Conservation (phyloP, 2,329 filamentous ascomycete genomes). For the Fusarium nematophilum region DNA sequence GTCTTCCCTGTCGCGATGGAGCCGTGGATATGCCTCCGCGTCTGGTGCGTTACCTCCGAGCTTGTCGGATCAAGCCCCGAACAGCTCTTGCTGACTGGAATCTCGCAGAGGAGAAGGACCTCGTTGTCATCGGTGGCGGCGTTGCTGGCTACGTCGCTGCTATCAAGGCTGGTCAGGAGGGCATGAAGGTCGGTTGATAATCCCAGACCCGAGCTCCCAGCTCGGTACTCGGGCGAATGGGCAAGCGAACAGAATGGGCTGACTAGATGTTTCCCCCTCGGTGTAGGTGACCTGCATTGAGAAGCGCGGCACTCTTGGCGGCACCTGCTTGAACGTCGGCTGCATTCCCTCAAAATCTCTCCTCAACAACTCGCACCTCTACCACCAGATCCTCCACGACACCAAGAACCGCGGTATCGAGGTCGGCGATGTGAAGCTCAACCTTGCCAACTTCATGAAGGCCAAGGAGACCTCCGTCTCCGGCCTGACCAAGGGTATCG, state of each 20-base stretch:
- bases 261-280: slow-evolving; percentile 12
- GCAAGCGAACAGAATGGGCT: slow-evolving; percentile 22
- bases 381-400: slow-evolving; percentile 97
- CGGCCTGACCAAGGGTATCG: slow-evolving; percentile 94
- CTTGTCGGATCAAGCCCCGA: slow-evolving; percentile 22
- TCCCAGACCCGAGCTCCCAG: not conserved
- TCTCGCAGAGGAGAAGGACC: slow-evolving; percentile 85
- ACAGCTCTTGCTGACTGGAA: slow-evolving; percentile 32
- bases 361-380: slow-evolving; percentile 98
- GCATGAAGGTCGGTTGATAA: slow-evolving; percentile 77
- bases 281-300: slow-evolving; percentile 93
- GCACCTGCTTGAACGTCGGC: slow-evolving; percentile 98
- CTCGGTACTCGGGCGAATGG: slow-evolving; percentile 13
- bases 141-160: slow-evolving; percentile 98
- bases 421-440: slow-evolving; percentile 96
- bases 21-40: slow-evolving; percentile 68
- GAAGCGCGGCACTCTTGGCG: slow-evolving; percentile 94
- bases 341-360: slow-evolving; percentile 99
- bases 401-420: slow-evolving; percentile 97
- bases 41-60: slow-evolving; percentile 58
- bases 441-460: slow-evolving; percentile 96
- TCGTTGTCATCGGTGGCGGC: slow-evolving; percentile 97
- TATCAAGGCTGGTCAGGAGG: slow-evolving; percentile 98
- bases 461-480: slow-evolving; percentile 93
- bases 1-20: slow-evolving; percentile 61